Base-by-base conservation (phyloP, 345 rosid species). In the Linum tenue region DNA sequence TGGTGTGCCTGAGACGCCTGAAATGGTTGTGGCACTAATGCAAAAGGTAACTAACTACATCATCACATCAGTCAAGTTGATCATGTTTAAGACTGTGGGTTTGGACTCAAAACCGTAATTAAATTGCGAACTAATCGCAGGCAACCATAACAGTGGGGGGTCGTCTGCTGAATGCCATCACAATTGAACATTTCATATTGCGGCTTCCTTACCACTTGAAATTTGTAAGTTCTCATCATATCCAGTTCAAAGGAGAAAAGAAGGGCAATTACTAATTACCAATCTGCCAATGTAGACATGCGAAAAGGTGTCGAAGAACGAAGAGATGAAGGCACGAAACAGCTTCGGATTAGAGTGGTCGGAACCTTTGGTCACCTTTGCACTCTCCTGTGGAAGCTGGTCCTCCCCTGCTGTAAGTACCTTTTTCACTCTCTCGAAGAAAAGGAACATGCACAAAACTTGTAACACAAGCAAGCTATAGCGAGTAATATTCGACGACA, bases 341-440 rank as follows among this genome's bases (percentile, higher is more conserved):
- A 74, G 65, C 50, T 89, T 81, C 40, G 95, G 89, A 2, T 70
- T 87, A 86, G 92, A 89, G 76, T 72, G 85, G 56, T 87, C 92
- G 17, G 89, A 91, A 79, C 96, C 92, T 0, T 72, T 85, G 75
- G 92, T 89, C 58, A 84, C 96, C 56, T 89, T 91, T 69, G 90
- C 86, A 59, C 98, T 87, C 57, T 82, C 90, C 42, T 91, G 95
- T 65, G 96, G 96, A 77, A 91, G 96, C 79, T 84, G 96, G 96
- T 91, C 96, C 75, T 91, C 96, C 59, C 98, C 98, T 57, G 86
- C 96, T 63, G 95, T 91, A 87, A 84, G 96, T 82, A 50, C 2
- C 56, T 22, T 22, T 22, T 22, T 1, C 31, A 22, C 31, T 22
- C 31, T 22, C 0, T 22, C 31, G 31, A 22, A 22, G 31, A 22